phyloP scores from a whole-genome alignment of 495 filamentous ascomycete species.

The Entonaema liquescens region DNA sequence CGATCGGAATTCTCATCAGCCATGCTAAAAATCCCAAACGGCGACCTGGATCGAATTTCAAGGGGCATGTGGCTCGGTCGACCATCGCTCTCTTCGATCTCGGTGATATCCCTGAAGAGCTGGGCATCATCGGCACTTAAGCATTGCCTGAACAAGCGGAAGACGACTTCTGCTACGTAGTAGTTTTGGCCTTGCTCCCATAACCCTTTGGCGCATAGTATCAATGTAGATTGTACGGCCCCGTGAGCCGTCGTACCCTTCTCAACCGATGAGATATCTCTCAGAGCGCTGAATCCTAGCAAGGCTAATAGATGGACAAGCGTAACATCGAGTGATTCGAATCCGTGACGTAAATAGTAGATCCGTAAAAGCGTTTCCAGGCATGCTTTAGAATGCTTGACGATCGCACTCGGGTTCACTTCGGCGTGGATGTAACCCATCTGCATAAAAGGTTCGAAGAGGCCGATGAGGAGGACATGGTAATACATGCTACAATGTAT shows the following conservation, averaged over 20 bases:
- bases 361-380: constrained; percentile 50
- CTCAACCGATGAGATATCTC: constrained; percentile 12
- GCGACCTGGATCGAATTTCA: constrained; percentile 31
- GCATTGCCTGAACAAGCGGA: constrained; percentile 25
- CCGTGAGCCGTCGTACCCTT: constrained; percentile 16
- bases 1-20: constrained; percentile 17
- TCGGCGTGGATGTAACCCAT: constrained; percentile 26
- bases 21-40: constrained; percentile 29
- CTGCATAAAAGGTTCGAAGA: constrained; percentile 34
- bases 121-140: constrained; percentile 23
- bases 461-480: constrained; percentile 27
- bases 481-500: constrained; percentile 25
- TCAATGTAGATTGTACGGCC: constrained; percentile 28
- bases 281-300: constrained; percentile 29
- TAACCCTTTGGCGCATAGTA: constrained; percentile 37
- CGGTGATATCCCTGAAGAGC: constrained; percentile 13
- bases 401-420: constrained; percentile 31
- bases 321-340: constrained; percentile 42
- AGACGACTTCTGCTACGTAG: constrained; percentile 31
- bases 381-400: constrained; percentile 30
- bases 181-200: constrained; percentile 38
- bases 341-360: constrained; percentile 54
- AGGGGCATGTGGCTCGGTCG: constrained; percentile 15
- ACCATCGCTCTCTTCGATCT: constrained; percentile 30
- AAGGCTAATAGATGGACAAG: constrained; percentile 26